Evolutionary conservation across 805 yeast genomes (phyloP), one percentile per base, ranked within the genome.

Genomic region (Nakazawaea wickerhamii): DNA sequence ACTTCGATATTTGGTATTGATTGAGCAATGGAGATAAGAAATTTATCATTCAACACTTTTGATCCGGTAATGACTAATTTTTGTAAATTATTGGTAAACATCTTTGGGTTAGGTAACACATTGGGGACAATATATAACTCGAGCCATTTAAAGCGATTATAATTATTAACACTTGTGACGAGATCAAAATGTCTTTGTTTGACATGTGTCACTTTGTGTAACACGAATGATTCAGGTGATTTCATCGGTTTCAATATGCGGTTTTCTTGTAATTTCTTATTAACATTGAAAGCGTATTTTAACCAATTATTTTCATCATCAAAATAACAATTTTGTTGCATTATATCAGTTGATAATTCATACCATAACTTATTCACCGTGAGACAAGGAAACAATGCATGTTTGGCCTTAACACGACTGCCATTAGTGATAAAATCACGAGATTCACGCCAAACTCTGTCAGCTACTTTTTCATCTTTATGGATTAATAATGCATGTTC

Each of bases 91-190:
- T 65, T 52, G 2, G 65, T 48, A 35, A 80, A 63, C 55, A 81
- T 65, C 2, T 57, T 46, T 6, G 63, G 48, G 0, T 79, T 64
- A 4, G 95, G 95, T 6, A 71, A 53, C 23, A 85, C 55, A 35
- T 69, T 70, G 5, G 96, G 91, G 55, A 96, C 88, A 54, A 90
- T 83, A 61, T 84, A 87, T 52, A 88, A 69, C 58, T 89, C 95
- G 23, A 89, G 64, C 84, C 84, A 78, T 50, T 71, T 68, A 34
- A 88, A 57, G 33, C 69, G 63, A 3, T 71, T 65, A 30, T 79
- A 77, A 23, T 73, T 58, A 4, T 70, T 48, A 4, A 51, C 41
- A 15, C 58, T 54, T 2, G 74, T 61, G 7, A 81, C 53, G n/a
- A 52, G 36, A 19, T 80, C 80, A 20, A 86, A 51, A 18, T 80